phyloP scores from a whole-genome alignment of 371 early-diverging fungal species.

The Mortierella sp. region DNA sequence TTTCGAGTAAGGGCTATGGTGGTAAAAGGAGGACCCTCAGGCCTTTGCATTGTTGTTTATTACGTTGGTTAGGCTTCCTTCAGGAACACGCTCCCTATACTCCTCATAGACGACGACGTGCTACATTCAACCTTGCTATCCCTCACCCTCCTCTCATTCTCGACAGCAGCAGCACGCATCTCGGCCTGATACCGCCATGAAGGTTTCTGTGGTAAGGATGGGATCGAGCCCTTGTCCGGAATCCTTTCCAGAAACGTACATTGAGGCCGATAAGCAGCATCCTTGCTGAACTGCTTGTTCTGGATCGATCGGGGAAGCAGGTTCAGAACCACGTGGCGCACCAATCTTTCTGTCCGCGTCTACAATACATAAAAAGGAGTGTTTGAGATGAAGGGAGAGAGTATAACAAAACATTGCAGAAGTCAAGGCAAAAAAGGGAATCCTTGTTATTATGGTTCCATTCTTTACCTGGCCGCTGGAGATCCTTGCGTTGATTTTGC shows the following conservation, averaged over 20 bases:
- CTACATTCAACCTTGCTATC: background rate
- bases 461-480: conserved; percentile 23
- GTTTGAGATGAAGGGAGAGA: background rate
- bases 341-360: conserved; percentile 16
- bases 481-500: conserved; percentile 21
- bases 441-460: background rate
- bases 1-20: too few species aligned
- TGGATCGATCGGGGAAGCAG: conserved; percentile 6
- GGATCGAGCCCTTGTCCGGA: conserved; percentile 11
- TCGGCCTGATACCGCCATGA: conserved; percentile 22
- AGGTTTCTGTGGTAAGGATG: conserved; percentile 17
- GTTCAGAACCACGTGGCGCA: conserved; percentile 22
- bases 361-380: background rate
- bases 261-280: conserved; percentile 23
- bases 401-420: background rate
- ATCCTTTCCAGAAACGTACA: conserved; percentile 12
- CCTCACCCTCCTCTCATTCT: background rate
- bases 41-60: too few species aligned
- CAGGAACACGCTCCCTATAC: too few species aligned
- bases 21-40: too few species aligned
- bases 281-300: conserved; percentile 11
- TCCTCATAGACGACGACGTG: too few species aligned
- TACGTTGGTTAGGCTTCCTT: too few species aligned
- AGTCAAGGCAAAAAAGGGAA: background rate
- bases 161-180: background rate